These are phyloP conservation scores for Camellia granthamiana DNA, from an alignment of 148 eudicot genomes.

Conservation along the genomic window DNA sequence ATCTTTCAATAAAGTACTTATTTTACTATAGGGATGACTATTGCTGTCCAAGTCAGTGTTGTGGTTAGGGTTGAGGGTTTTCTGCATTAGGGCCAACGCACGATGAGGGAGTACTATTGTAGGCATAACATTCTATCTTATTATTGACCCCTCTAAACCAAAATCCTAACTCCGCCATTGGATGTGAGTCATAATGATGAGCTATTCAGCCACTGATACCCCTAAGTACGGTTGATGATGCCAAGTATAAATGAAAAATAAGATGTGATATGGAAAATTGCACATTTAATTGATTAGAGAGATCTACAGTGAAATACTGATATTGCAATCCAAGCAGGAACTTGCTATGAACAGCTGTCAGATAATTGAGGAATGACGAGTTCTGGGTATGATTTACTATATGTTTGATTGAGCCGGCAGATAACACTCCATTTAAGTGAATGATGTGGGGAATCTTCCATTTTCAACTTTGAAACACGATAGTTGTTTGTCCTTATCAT, in stretches of 20 bases:
- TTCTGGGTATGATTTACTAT: neutral
- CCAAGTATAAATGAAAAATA: neutral
- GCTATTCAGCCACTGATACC: neutral
- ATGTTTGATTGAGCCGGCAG: no score
- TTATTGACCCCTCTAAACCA: no score
- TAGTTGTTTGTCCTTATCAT: neutral
- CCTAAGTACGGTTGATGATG: neutral
- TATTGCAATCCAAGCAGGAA: neutral
- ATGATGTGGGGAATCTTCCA: neutral
- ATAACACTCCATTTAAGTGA: neutral
- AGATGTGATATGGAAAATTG: neutral
- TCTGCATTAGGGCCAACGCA: no score
- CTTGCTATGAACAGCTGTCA: neutral
- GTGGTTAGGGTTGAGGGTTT: no score
- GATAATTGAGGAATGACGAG: neutral
- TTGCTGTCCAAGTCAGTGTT: no score
- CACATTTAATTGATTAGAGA: neutral
- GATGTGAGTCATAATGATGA: neutral
- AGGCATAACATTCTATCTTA: no score
- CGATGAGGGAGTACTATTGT: no score
- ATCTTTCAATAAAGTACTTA: no score
- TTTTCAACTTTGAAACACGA: constrained; percentile 4
- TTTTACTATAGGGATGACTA: no score
- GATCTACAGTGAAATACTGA: neutral
- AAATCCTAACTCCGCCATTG: no score